These are phyloP conservation scores for Hymenoscyphus fructigenus DNA, from an alignment of 2,329 filamentous ascomycete genomes.

Conservation along the genomic window DNA sequence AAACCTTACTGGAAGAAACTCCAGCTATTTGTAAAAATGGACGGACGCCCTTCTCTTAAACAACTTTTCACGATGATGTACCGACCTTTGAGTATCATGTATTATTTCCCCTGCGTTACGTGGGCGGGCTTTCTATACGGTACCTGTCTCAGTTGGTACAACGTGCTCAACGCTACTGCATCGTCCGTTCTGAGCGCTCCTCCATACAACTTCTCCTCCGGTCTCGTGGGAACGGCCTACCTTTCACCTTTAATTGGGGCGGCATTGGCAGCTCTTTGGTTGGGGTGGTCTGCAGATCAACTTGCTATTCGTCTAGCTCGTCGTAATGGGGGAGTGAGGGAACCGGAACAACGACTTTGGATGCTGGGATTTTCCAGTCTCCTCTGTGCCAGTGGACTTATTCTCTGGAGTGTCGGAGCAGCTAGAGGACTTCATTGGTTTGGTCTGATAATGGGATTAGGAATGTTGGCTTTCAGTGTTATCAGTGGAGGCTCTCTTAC, in stretches of 20 bases:
- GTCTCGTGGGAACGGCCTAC: constrained; percentile 37
- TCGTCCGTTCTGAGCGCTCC: constrained; percentile 34
- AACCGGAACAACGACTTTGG: constrained; percentile 37
- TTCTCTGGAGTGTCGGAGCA: constrained; percentile 53
- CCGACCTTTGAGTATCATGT: constrained; percentile 27
- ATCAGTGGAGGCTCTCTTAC: constrained; percentile 44
- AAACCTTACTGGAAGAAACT: constrained; percentile 2
- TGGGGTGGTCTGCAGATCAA: constrained; percentile 33
- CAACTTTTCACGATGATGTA: constrained; percentile 27
- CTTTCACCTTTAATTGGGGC: constrained; percentile 33
- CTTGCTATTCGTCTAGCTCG: constrained; percentile 40
- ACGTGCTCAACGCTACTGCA: constrained; percentile 39
- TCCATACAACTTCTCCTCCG: constrained; percentile 39
- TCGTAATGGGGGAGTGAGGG: constrained; percentile 41
- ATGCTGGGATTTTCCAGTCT: constrained; percentile 39
- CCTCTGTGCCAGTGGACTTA: constrained; percentile 44
- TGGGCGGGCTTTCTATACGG: constrained; percentile 37
- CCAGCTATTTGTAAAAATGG: constrained; percentile 3
- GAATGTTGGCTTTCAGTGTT: not conserved
- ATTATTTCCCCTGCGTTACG: constrained; percentile 34
- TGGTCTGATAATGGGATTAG: constrained; percentile 45
- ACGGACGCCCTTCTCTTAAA: constrained; percentile 15
- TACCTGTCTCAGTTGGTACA: constrained; percentile 39
- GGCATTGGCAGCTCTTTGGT: constrained; percentile 1
- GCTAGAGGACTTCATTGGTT: constrained; percentile 46